These are phyloP conservation scores for Solanum tacnaense DNA, from an alignment of 257 asterid species.

Conservation along the genomic window DNA sequence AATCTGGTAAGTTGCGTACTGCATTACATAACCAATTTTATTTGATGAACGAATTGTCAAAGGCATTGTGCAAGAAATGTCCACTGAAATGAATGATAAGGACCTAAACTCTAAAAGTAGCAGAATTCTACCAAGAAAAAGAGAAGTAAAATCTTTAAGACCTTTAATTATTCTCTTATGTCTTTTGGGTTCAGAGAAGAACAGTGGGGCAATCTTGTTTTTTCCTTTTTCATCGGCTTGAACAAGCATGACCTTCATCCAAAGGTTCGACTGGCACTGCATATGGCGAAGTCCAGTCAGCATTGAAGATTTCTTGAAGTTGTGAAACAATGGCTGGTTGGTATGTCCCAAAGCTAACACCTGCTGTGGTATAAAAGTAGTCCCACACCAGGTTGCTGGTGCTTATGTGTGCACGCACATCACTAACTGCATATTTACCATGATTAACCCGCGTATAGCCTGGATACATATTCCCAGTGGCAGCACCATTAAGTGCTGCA, in stretches of 20 bases:
- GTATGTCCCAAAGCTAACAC: slow-evolving; percentile 75
- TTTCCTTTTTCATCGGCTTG: slow-evolving; percentile 17
- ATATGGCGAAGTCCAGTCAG: slow-evolving; percentile 85
- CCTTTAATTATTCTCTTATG: background rate
- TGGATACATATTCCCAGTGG: slow-evolving; percentile 53
- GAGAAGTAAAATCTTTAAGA: background rate
- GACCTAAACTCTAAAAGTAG: background rate
- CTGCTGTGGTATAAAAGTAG: slow-evolving; percentile 65
- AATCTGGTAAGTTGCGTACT: background rate
- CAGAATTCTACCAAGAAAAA: background rate
- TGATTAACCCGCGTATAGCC: slow-evolving; percentile 76
- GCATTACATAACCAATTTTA: background rate
- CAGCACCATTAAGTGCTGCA: slow-evolving; percentile 31
- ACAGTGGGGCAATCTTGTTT: no score
- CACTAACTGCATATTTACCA: slow-evolving; percentile 77
- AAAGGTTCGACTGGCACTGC: slow-evolving; percentile 44
- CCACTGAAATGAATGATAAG: background rate
- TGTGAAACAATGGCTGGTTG: slow-evolving; percentile 49
- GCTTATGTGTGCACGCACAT: slow-evolving; percentile 65
- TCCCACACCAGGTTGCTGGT: slow-evolving; percentile 89
- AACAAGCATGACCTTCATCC: slow-evolving; percentile 31
- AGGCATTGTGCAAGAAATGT: background rate
- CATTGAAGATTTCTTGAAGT: slow-evolving; percentile 66
- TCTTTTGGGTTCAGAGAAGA: slow-evolving; percentile 1
- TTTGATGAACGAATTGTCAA: background rate